A percentile compares a stretch with the other conserved stretches of the same genome.
These are phyloP conservation scores for Didymella glomerata DNA, from an alignment of 2,329 filamentous ascomycete genomes.

Conservation along the genomic window DNA sequence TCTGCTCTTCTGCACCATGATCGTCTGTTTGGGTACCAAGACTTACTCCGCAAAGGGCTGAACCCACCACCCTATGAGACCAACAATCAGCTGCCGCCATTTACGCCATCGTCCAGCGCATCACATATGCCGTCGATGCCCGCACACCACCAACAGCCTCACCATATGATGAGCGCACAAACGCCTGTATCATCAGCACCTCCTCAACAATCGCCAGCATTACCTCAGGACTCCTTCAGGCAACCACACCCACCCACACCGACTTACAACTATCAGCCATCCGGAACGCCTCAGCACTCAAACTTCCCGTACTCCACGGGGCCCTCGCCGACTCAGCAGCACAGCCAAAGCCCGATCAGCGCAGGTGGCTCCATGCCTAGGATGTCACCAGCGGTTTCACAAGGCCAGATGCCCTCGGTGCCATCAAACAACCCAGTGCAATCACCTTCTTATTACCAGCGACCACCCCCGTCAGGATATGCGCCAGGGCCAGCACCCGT, in stretches of 20 bases:
- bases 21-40: slow-evolving; percentile 61
- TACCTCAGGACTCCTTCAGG: slow-evolving; percentile 67
- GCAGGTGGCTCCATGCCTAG: slow-evolving; percentile 56
- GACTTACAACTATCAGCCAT: slow-evolving; percentile 69
- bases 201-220: slow-evolving; percentile 60
- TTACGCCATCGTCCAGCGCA: slow-evolving; percentile 64
- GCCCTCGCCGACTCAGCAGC: slow-evolving; percentile 57
- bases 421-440: slow-evolving; percentile 59
- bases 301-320: slow-evolving; percentile 60
- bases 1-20: slow-evolving; percentile 65
- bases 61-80: slow-evolving; percentile 73
- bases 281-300: slow-evolving; percentile 60
- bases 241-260: slow-evolving; percentile 67
- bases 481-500: slow-evolving; percentile 67
- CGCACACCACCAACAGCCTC: slow-evolving; percentile 52
- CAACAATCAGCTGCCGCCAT: slow-evolving; percentile 66
- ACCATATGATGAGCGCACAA: slow-evolving; percentile 59
- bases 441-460: slow-evolving; percentile 58
- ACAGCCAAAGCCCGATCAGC: slow-evolving; percentile 57
- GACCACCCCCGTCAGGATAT: slow-evolving; percentile 55
- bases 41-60: slow-evolving; percentile 70
- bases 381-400: slow-evolving; percentile 62
- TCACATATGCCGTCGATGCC: slow-evolving; percentile 57
- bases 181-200: slow-evolving; percentile 50
- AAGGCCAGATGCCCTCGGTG: slow-evolving; percentile 55